Percentiles rank a stretch among this genome's conserved stretches.
Conservation (phyloP, 1,284 basidiomycete genomes). For the Cerioporus squamosus region DNA sequence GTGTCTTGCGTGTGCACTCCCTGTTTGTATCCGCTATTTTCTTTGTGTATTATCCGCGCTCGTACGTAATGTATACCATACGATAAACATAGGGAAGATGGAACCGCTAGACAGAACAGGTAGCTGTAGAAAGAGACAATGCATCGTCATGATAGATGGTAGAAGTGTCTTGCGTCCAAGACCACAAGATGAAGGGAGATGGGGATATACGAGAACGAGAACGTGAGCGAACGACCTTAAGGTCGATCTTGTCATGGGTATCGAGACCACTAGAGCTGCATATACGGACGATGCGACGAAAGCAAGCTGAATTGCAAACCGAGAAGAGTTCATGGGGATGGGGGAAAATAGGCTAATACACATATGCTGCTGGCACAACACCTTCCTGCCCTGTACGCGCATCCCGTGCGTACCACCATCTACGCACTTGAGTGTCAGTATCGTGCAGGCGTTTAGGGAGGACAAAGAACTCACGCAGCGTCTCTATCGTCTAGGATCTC, state of each 20-base stretch:
- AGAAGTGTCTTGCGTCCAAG: neutral
- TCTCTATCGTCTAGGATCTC: constrained; percentile 81
- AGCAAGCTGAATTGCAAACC: constrained; percentile 30
- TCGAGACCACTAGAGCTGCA: constrained; percentile 24
- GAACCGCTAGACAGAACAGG: constrained; percentile 17
- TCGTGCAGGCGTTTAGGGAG: neutral
- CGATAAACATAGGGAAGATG: constrained; percentile 10
- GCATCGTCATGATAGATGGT: constrained; percentile 4
- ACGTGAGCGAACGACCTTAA: constrained; percentile 32
- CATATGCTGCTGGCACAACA: constrained; percentile 87
- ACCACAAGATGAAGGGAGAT: neutral
- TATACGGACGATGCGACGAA: constrained; percentile 29
- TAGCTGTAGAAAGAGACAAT: constrained; percentile 1
- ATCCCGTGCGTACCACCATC: constrained; percentile 93
- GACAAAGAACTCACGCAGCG: constrained; percentile 62
- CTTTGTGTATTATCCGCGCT: constrained; percentile 17
- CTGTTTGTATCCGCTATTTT: constrained; percentile 12
- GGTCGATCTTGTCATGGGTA: constrained; percentile 44
- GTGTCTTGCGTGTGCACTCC: neutral
- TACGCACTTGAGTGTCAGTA: constrained; percentile 35
- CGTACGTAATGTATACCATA: constrained; percentile 24
- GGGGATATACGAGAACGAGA: neutral
- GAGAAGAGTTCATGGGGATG: constrained; percentile 19
- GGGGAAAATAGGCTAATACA: constrained; percentile 57
- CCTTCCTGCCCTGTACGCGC: constrained; percentile 79